These are phyloP conservation scores for Penicillium coprophilum DNA, from an alignment of 495 filamentous ascomycete genomes.

Conservation along the genomic window DNA sequence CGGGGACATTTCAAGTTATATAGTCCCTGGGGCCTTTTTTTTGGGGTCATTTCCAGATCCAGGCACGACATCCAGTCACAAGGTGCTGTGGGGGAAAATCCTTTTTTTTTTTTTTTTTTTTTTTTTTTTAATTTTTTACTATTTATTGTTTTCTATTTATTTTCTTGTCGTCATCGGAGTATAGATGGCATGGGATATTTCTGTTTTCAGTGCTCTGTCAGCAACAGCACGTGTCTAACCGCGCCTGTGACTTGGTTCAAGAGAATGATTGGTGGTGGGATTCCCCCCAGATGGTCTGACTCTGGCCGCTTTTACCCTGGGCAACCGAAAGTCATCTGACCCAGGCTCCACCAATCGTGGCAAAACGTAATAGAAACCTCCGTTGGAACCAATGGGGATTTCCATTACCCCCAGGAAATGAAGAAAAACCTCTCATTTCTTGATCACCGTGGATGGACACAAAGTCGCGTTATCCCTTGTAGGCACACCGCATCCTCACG, in stretches of 20 bases:
- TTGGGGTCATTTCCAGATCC: slow-evolving; percentile 17
- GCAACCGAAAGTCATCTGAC: slow-evolving; percentile 13
- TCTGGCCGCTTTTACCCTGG: slow-evolving; percentile 11
- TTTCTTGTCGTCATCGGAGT: slow-evolving; percentile 18
- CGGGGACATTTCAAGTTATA: slow-evolving; percentile 7
- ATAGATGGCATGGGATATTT: slow-evolving; percentile 8
- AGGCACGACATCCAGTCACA: slow-evolving; percentile 35
- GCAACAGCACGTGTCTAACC: slow-evolving; percentile 7
- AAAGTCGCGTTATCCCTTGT: slow-evolving; percentile 7
- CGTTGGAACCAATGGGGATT: slow-evolving; percentile 30
- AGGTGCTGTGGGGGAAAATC: slow-evolving; percentile 16
- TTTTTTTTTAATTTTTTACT: slow-evolving; percentile 17
- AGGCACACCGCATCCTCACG: slow-evolving; percentile 7
- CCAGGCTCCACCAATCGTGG: slow-evolving; percentile 16
- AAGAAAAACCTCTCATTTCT: slow-evolving; percentile 21
- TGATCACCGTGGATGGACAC: too few species aligned
- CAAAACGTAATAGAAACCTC: slow-evolving; percentile 46
- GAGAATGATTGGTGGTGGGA: not conserved
- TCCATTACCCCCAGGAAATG: slow-evolving; percentile 31
- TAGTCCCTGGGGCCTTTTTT: slow-evolving; percentile 4
- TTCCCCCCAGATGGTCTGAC: not conserved
- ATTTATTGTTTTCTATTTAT: slow-evolving; percentile 23
- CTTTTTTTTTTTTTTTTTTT: slow-evolving; percentile 11
- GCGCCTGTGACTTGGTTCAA: not conserved
- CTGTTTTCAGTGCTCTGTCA: slow-evolving; percentile 12